phyloP scores from a whole-genome alignment of 495 filamentous ascomycete species.

The Aspergillus sparsus region DNA sequence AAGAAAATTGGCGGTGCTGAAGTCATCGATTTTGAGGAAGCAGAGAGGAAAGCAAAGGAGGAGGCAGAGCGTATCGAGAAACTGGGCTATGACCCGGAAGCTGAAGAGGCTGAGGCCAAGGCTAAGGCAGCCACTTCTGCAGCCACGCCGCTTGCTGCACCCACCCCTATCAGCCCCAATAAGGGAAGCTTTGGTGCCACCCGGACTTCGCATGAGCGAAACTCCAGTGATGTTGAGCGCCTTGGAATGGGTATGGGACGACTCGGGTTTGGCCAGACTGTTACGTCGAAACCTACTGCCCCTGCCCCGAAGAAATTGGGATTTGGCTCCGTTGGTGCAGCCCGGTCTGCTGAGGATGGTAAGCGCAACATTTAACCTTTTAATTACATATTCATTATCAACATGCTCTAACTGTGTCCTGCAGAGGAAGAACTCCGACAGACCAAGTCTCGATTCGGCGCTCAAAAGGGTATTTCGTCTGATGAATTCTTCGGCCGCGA shows the following conservation, averaged over 20 bases:
- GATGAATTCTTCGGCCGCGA: conserved; percentile 98
- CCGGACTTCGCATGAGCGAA: conserved; percentile 52
- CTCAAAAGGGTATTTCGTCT: conserved; percentile 93
- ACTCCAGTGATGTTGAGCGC: conserved; percentile 78
- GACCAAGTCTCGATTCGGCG: conserved; percentile 61
- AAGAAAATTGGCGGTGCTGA: conserved; percentile 81
- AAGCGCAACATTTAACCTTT: conserved; percentile 24
- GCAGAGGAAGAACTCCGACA: conserved; percentile 45
- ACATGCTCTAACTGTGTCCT: background rate
- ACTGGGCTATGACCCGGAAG: conserved; percentile 95
- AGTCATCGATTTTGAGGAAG: conserved; percentile 91
- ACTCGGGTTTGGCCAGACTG: conserved; percentile 89
- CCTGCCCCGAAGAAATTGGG: conserved; percentile 73
- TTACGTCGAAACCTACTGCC: conserved; percentile 61
- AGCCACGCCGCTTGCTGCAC: conserved; percentile 61
- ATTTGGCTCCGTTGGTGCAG: conserved; percentile 82
- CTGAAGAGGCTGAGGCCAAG: conserved; percentile 69
- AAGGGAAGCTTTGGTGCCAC: conserved; percentile 60
- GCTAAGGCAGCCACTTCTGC: conserved; percentile 53
- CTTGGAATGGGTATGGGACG: conserved; percentile 87
- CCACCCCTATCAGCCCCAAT: conserved; percentile 72
- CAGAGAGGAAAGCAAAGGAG: conserved; percentile 94
- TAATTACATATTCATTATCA: conserved; percentile 10
- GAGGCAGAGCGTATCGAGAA: conserved; percentile 96
- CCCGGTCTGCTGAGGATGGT: conserved; percentile 68